Conservation (phyloP, 2,329 filamentous ascomycete species). For the Phaeophleospora eucalypticola region DNA sequence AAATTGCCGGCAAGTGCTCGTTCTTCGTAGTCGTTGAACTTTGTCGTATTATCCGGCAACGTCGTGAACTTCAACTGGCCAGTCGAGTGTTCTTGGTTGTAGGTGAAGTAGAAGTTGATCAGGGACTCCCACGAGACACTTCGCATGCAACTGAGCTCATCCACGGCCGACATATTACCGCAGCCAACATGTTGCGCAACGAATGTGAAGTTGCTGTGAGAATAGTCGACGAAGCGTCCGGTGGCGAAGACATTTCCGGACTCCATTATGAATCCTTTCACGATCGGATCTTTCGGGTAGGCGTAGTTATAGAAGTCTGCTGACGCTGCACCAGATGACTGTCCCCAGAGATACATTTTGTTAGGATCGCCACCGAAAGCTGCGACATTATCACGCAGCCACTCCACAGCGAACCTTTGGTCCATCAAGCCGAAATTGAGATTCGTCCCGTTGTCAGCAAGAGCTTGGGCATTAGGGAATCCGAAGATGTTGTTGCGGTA, state of each 20-base stretch:
- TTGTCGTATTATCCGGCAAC: not conserved
- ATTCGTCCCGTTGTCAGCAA: too few relatives aligned
- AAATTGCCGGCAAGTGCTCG: not conserved
- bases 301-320: not conserved
- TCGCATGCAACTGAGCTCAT: not conserved
- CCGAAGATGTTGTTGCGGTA: not conserved
- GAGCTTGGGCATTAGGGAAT: conserved; percentile 14
- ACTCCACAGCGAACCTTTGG: conserved; percentile 43
- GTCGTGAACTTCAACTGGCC: too few relatives aligned
- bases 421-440: conserved; percentile 37
- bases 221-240: not conserved
- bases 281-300: not conserved
- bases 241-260: not conserved
- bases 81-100: too few relatives aligned
- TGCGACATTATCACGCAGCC: conserved; percentile 41
- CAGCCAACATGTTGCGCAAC: not conserved
- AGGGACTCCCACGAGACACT: not conserved
- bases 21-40: not conserved
- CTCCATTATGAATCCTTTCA: not conserved
- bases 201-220: not conserved
- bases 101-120: not conserved
- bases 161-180: not conserved
- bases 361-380: conserved; percentile 71
- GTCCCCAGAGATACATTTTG: conserved; percentile 41
- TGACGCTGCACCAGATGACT: conserved; percentile 36